Conservation (phyloP, 1,139 yeast genomes). For the Lodderomyces theae region DNA sequence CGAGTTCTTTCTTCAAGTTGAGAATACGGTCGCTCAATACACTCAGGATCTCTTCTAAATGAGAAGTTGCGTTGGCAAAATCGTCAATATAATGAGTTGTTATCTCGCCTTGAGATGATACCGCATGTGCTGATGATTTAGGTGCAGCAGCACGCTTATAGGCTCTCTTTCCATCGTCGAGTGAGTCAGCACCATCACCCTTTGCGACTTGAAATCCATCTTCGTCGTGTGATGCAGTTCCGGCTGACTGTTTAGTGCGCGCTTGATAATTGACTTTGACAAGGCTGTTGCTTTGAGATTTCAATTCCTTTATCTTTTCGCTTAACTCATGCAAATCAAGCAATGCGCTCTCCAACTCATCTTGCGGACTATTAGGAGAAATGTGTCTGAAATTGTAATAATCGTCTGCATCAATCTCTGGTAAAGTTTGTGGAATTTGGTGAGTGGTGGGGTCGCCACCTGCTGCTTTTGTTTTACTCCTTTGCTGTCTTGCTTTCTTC, state of each 20-base stretch:
- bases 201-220: too few relatives aligned
- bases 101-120: neutral
- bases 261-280: slow-evolving; percentile 7
- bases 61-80: neutral
- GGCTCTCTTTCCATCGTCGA: too few relatives aligned
- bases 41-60: slow-evolving; percentile 1
- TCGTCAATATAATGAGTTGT: neutral
- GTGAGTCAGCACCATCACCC: too few relatives aligned
- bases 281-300: slow-evolving; percentile 16
- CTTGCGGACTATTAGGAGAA: slow-evolving; percentile 19
- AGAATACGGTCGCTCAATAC: neutral
- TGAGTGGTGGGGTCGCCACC: slow-evolving; percentile 10
- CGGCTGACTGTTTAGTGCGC: neutral
- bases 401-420: slow-evolving; percentile 16
- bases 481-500: slow-evolving; percentile 26
- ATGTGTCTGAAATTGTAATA: slow-evolving; percentile 15
- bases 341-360: slow-evolving; percentile 30
- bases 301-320: slow-evolving; percentile 31
- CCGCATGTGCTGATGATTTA: too few relatives aligned
- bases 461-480: slow-evolving; percentile 13
- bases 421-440: slow-evolving; percentile 14
- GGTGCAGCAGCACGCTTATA: too few relatives aligned
- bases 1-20: neutral
- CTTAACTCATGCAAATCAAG: slow-evolving; percentile 32
- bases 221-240: too few relatives aligned